Base-by-base conservation (phyloP, 1,284 basidiomycete genomes). In the Fomitopsis palustris region DNA sequence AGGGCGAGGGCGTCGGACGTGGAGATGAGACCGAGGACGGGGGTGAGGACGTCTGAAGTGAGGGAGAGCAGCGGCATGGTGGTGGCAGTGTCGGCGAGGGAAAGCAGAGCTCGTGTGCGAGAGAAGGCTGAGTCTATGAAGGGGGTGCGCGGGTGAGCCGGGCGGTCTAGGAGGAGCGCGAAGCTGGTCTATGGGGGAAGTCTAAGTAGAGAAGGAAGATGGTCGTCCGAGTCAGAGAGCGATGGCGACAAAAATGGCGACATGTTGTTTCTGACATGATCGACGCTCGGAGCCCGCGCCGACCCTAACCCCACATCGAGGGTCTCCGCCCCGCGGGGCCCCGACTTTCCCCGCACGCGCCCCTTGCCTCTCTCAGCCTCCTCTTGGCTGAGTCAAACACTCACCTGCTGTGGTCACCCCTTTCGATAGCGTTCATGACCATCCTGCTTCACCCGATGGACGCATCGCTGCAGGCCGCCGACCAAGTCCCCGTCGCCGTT, bases 11-110 rank as follows among this genome's bases (percentile, higher is more conserved):
- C 62, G 42, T 63, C 63, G 51, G 49, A 51, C 8, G 60, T 29
- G 39, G 63, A 58, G 49, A 66, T 39, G 17, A 58, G 60, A 6
- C 51, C n/a, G 21, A 66, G 61, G 37, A 66, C 56, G 29, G 54
- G 51, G 9, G 58, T 53, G 52, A 66, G 63, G 17, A 66, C 62
- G 53, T 66, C 65, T 59, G 63, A 63, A 49, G 64, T 64, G 57
- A 66, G 63, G 27, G 53, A 19, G 35, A 66, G 60, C 19, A 66
- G 57, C 0, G 61, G 3, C 45, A 47, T 47, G 25, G 45, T 27
- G 23, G 45, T 27, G 23, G 25, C 25, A 16, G 25, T 27, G 43
- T 12, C 10, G 41, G 19, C n/a, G 17, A n/a, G 41, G 19, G 4
- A 42, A 42, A 21, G 8, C 7, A 19, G 41, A 16, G 17, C n/a